A percentile compares a stretch with the other conserved stretches of the same genome.
These are phyloP conservation scores for Pluteus cervinus DNA, from an alignment of 768 basidiomycete species.

Conservation along the genomic window DNA sequence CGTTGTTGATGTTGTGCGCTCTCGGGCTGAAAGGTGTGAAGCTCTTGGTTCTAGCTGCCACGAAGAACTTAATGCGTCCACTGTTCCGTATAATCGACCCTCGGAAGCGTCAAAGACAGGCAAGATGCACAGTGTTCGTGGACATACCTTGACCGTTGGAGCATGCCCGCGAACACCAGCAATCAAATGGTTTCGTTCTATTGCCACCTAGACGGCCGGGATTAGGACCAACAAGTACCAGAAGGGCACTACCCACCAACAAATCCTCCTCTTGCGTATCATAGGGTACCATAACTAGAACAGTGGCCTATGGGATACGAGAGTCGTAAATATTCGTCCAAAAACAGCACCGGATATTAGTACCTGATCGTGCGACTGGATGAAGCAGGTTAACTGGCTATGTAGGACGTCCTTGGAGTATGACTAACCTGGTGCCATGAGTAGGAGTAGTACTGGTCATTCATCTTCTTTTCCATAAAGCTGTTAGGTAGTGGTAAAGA, in stretches of 20 bases:
- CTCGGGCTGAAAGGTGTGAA: constrained; percentile 49
- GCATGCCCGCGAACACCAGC: constrained; percentile 68
- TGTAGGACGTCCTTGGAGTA: constrained; percentile 12
- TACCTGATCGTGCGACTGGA: constrained; percentile 86
- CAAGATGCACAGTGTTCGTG: background rate
- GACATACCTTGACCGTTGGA: constrained; percentile 65
- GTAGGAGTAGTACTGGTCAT: constrained; percentile 44
- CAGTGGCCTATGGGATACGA: constrained; percentile 62
- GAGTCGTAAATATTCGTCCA: too few relatives aligned
- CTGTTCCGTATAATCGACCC: constrained; percentile 69
- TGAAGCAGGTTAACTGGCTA: constrained; percentile 10
- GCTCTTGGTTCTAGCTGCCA: constrained; percentile 79
- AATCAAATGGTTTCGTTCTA: constrained; percentile 66
- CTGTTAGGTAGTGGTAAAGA: constrained; percentile 7
- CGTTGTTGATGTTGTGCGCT: constrained; percentile 68
- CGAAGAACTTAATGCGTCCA: constrained; percentile 59
- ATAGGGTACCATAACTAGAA: constrained; percentile 68
- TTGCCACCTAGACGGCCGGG: constrained; percentile 45
- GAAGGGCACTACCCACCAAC: constrained; percentile 38
- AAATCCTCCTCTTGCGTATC: constrained; percentile 69
- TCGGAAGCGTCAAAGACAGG: constrained; percentile 18
- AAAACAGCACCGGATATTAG: too few relatives aligned
- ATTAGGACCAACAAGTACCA: background rate
- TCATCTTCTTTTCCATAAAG: constrained; percentile 35
- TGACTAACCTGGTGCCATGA: constrained; percentile 80